A percentile compares a stretch with the other conserved stretches of the same genome.
These are phyloP conservation scores for Salix viminalis DNA, from an alignment of 345 rosid species.

Conservation along the genomic window DNA sequence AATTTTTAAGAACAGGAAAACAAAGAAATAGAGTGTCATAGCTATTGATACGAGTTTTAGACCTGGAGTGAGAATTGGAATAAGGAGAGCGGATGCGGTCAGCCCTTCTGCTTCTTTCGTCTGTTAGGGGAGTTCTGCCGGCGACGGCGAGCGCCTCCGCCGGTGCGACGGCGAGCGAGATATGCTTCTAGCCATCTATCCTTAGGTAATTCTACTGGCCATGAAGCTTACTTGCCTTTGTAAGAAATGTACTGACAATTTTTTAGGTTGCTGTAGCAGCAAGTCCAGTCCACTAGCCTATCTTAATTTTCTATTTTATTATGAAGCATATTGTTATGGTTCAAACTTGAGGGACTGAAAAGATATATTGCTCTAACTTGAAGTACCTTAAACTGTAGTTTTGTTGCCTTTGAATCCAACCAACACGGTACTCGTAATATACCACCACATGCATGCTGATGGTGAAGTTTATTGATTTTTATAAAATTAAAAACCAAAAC, in stretches of 20 bases:
- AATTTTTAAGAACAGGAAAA: neutral
- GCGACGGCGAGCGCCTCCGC: conserved; percentile 41
- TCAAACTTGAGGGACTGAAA: too few relatives aligned
- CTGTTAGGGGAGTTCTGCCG: conserved; percentile 29
- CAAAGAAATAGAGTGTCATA: neutral
- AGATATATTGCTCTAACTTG: too few relatives aligned
- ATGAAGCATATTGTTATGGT: too few relatives aligned
- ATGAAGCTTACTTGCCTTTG: neutral
- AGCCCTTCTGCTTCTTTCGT: conserved; percentile 44
- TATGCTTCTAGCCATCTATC: conserved; percentile 46
- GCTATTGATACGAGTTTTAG: neutral
- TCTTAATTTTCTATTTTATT: too few relatives aligned
- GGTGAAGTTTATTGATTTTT: too few relatives aligned
- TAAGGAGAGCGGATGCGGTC: conserved; percentile 39
- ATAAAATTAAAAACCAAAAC: too few relatives aligned
- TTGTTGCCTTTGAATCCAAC: too few relatives aligned
- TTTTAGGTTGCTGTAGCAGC: neutral
- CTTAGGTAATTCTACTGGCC: neutral
- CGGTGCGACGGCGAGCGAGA: conserved; percentile 69
- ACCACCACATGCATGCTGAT: too few relatives aligned
- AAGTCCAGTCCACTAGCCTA: neutral
- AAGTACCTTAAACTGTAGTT: too few relatives aligned
- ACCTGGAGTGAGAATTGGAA: conserved; percentile 35
- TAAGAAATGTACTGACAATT: neutral
- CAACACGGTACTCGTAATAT: too few relatives aligned